Conservation (phyloP, 371 early-diverging fungal genomes). For the Lichtheimia corymbifera region DNA sequence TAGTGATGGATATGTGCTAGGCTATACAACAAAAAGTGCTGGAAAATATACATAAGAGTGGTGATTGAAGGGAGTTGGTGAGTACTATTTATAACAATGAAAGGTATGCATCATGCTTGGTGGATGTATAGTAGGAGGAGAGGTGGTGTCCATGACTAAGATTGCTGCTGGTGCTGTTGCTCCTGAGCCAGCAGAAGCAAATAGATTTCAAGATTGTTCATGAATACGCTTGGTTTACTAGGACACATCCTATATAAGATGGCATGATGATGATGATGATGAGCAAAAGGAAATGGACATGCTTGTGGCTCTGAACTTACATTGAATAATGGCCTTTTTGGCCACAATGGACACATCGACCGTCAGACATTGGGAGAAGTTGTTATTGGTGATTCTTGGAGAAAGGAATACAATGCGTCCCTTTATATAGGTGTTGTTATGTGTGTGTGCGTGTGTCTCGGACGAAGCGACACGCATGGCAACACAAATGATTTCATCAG, state of each 20-base stretch:
- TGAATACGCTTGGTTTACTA: constrained; percentile 26
- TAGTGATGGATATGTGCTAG: not conserved
- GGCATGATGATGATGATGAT: not conserved
- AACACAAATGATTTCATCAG: no score
- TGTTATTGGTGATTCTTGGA: no score
- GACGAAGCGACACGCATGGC: no score
- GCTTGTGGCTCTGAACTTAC: constrained; percentile 21
- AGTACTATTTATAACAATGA: not conserved
- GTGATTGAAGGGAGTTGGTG: not conserved
- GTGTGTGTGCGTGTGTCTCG: no score
- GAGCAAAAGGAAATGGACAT: not conserved
- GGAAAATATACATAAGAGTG: not conserved
- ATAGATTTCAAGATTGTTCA: not conserved
- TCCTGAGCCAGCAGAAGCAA: not conserved
- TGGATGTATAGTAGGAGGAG: no score
- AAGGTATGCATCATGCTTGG: no score
- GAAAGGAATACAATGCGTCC: no score
- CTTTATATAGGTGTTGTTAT: no score
- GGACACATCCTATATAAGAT: constrained; percentile 32
- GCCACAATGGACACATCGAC: constrained; percentile 49
- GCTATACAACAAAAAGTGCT: not conserved
- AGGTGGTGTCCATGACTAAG: no score
- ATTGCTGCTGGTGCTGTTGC: not conserved
- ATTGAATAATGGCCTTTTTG: constrained; percentile 50
- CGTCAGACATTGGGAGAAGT: no score